Base-by-base conservation (phyloP, 352 stramenopile species). In the Pythium rhizo-oryzae region DNA sequence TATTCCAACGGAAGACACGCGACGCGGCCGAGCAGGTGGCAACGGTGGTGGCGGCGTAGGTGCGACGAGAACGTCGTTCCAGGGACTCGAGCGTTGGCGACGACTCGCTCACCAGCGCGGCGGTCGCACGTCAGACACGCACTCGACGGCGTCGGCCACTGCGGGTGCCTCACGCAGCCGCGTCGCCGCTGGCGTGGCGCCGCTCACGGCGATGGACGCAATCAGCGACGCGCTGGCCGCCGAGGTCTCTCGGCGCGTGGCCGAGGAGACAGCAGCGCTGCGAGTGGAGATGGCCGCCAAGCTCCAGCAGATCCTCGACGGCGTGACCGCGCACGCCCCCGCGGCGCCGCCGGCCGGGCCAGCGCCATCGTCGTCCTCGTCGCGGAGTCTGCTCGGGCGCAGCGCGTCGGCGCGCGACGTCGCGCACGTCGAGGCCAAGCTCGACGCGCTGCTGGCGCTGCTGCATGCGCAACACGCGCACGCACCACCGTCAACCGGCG, bases 351-450 rank as follows among this genome's bases (percentile, higher is more conserved):
- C n/a, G n/a, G n/a, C n/a, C n/a, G 49, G 30, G 4, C 7, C 19
- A 25, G 21, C 39, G 35, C 55, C 46, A 16, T 60, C 55, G 18
- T 41, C 58, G 6, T 12, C 58, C 21, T 28, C n/a, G n/a, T n/a
- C n/a, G n/a, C n/a, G n/a, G n/a, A n/a, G n/a, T 44, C 23, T 33
- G 23, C 41, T 56, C 16, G 58, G 43, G 11, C 24, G 46, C 28
- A 28, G 58, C 28, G 46, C 58, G 15, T 64, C 58, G 5, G 58
- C 55, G 33, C 46, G 58, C 55, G 58, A 62, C 55, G 55, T 62
- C 59, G 46, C 59, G 49, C 46, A 64, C 49, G 47, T 66, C 19
- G 59, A 57, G 28, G 37, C 51, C 50, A 67, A 67, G 60, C 24
- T 67, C 44, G 60, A 67, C 56, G 60, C 60, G 1, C 23, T 67